Conservation (phyloP, 345 rosid species). For the Crucihimalaya himalaica region DNA sequence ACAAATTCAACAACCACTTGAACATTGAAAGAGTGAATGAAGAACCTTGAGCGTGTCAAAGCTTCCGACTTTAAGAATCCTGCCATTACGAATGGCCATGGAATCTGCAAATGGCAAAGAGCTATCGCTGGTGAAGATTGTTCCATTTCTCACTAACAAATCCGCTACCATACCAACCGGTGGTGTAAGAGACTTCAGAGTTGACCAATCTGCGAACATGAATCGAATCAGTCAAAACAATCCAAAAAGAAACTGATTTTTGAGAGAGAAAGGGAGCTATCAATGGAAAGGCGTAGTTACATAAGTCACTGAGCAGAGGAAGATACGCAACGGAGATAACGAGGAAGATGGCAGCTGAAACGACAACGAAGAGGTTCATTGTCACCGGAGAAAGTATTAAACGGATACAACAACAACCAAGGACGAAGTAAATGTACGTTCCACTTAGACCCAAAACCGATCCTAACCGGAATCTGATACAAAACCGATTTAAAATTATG, state of each 20-base stretch:
- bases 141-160: conserved; percentile 66
- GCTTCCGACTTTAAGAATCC: conserved; percentile 70
- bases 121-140: conserved; percentile 72
- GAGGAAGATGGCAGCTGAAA: conserved; percentile 49
- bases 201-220: conserved; percentile 53
- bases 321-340: conserved; percentile 42
- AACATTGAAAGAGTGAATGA: neutral
- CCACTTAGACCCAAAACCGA: no score
- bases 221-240: conserved; percentile 4
- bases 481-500: neutral
- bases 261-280: neutral
- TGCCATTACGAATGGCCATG: conserved; percentile 72
- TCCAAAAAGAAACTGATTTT: neutral
- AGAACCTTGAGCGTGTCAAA: conserved; percentile 69
- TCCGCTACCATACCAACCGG: conserved; percentile 53
- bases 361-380: conserved; percentile 43
- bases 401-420: neutral
- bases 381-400: conserved; percentile 12
- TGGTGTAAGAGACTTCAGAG: conserved; percentile 38
- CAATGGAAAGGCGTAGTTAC: conserved; percentile 10
- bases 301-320: conserved; percentile 43
- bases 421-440: neutral
- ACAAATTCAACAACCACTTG: neutral
- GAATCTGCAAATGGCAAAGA: conserved; percentile 71
- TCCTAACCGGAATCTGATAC: neutral